These are phyloP conservation scores for Fusarium haematococcum DNA, from an alignment of 2,329 filamentous ascomycete species.

Conservation along the genomic window DNA sequence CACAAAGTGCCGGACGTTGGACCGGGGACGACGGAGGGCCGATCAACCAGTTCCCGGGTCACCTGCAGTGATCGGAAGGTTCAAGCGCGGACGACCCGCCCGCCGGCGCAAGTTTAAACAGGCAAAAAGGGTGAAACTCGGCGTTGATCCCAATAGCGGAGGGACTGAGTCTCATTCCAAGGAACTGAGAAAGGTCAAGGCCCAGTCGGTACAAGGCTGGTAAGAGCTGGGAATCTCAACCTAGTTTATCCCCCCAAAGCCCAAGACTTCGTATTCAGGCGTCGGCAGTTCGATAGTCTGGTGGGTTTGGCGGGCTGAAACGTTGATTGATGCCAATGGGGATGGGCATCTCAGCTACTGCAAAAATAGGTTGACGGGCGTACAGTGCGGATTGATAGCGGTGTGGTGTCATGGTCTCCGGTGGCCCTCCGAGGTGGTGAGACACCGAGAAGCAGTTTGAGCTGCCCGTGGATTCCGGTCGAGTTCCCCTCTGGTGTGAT, in stretches of 20 bases:
- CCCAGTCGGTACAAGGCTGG: conserved; percentile 11
- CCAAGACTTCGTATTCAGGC: conserved; percentile 10
- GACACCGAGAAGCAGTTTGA: conserved; percentile 6
- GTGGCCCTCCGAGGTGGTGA: conserved; percentile 10
- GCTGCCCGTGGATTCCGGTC: conserved; percentile 7
- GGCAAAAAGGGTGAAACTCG: conserved; percentile 22
- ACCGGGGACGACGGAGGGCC: conserved; percentile 27
- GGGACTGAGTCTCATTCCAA: conserved; percentile 29
- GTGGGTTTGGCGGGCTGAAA: conserved; percentile 2
- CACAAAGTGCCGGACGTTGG: conserved; percentile 3
- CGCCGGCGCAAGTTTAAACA: conserved; percentile 8
- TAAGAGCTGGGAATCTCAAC: not conserved
- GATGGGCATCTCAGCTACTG: not conserved
- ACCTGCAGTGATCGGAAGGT: conserved; percentile 25
- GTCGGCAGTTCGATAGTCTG: conserved; percentile 5
- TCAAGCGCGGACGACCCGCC: conserved; percentile 17
- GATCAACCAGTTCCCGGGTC: conserved; percentile 27
- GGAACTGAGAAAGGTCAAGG: conserved; percentile 7
- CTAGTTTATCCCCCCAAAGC: not conserved
- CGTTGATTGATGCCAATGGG: conserved; percentile 13
- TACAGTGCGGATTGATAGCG: conserved; percentile 37
- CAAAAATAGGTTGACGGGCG: not conserved
- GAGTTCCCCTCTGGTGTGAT: not conserved
- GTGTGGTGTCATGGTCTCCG: conserved; percentile 8
- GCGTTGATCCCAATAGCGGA: conserved; percentile 34